Base-by-base conservation (phyloP, 345 rosid species). In the Mercurialis annua region DNA sequence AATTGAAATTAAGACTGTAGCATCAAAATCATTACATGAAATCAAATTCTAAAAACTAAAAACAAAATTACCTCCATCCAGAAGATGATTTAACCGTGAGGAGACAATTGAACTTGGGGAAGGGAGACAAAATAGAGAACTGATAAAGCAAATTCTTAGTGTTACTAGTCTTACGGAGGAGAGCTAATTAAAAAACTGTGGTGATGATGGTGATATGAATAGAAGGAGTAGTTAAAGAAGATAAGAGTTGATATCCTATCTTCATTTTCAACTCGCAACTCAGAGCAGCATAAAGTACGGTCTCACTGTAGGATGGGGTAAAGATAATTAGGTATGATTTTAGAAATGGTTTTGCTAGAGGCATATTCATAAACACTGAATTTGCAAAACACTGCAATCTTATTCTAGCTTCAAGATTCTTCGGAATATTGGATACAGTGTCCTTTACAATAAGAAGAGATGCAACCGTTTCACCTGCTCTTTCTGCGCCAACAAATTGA, bases 241-340 rank as follows among this genome's bases (percentile, higher is more conserved):
- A 81, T n/a, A 73, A 94, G 92, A 70, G 67, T 86, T 44, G 99
- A 94, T 83, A 94, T 89, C 56, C 99, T 97, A 82, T 94, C 99
- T 84, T 94, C 99, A 77, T 94, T 94, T 84, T 94, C 98, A 18
- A 78, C 82, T 69, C 86, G 93, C 76, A 94, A 76, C 5, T 94
- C 99, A 50, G 92, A 82, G 76, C 84, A 81, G 76, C 99, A 83
- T 94, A 94, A 59, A 94, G 81, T 61, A 94, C 99, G 61, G 99
- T 94, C 87, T 94, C 99, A 48, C 98, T 94, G 86, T 94, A 94
- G 87, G 91, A 94, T 14, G 99, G 99, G 34, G 99, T 94, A 83
- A 94, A 94, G 66, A 94, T 95, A 72, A 80, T 91, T 91, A 56
- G 99, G 90, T 55, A 85, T 78, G 89, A 88, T 94, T 80, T 91